Conservation (phyloP, 805 yeast genomes). For the Candida quercuum region DNA sequence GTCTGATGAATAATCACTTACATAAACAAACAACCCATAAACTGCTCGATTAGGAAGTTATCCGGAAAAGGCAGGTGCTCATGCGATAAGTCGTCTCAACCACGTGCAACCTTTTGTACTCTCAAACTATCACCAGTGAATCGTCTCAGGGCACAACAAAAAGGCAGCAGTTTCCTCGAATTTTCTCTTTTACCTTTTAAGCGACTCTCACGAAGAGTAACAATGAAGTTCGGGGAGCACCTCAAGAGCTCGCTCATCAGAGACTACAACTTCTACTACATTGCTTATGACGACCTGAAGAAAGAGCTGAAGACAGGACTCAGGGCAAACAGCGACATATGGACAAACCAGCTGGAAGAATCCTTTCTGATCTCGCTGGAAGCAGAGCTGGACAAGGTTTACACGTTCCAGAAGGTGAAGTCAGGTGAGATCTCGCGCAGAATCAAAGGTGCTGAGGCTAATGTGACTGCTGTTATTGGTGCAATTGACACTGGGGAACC, state of each 20-base stretch:
- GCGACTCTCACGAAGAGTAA: neutral
- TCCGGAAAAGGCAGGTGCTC: neutral
- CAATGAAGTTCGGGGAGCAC: slow-evolving; percentile 95
- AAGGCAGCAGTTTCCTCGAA: no score
- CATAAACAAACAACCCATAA: neutral
- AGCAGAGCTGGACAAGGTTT: slow-evolving; percentile 86
- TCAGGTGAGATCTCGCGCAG: slow-evolving; percentile 81
- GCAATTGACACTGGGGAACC: slow-evolving; percentile 45
- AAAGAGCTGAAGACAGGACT: slow-evolving; percentile 69
- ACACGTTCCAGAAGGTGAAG: slow-evolving; percentile 84
- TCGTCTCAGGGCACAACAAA: neutral
- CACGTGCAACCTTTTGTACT: no score
- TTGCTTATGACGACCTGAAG: slow-evolving; percentile 87
- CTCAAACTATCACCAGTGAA: no score
- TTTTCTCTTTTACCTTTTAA: neutral
- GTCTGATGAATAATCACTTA: no score
- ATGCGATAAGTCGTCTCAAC: no score
- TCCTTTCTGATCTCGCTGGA: slow-evolving; percentile 70
- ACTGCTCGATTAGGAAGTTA: neutral
- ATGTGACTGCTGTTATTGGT: slow-evolving; percentile 62
- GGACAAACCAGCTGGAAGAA: slow-evolving; percentile 81
- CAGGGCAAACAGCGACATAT: slow-evolving; percentile 46
- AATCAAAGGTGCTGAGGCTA: slow-evolving; percentile 73
- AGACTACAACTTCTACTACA: slow-evolving; percentile 86
- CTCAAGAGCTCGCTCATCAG: slow-evolving; percentile 83